Evolutionary conservation across 2,329 filamentous ascomycete species (phyloP).

Genomic region (Ophiostoma montium): DNA sequence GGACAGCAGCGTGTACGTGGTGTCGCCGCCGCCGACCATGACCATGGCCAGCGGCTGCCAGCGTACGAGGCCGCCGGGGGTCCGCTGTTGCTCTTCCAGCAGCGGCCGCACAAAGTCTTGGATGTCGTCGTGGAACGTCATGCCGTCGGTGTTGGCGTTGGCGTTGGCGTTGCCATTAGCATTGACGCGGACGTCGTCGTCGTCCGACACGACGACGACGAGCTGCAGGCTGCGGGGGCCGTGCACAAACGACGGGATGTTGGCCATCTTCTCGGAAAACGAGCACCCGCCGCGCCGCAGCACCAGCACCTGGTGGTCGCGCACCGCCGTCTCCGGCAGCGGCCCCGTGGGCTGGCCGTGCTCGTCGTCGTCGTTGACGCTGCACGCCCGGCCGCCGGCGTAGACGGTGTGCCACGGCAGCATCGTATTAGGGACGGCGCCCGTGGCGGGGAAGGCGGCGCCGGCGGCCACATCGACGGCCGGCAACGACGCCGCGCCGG

Average conservation of each 20-base stretch:
- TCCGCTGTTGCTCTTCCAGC: conserved; percentile 60
- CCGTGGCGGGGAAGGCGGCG: conserved; percentile 18
- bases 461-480: conserved; percentile 27
- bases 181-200: conserved; percentile 23
- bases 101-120: conserved; percentile 41
- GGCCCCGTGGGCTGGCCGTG: conserved; percentile 19
- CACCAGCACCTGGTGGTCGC: conserved; percentile 62
- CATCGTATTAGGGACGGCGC: conserved; percentile 24
- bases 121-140: conserved; percentile 19
- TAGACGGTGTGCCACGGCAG: conserved; percentile 60
- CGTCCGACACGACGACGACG: conserved; percentile 60
- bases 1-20: conserved; percentile 48
- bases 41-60: conserved; percentile 67
- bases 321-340: conserved; percentile 35
- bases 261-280: conserved; percentile 69
- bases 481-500: conserved; percentile 36
- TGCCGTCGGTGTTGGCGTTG: conserved; percentile 9
- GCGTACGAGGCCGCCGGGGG: conserved; percentile 52
- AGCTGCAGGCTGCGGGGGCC: conserved; percentile 51
- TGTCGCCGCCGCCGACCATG: conserved; percentile 61
- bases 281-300: conserved; percentile 71
- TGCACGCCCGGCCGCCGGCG: conserved; percentile 56
- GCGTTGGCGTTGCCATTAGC: conserved; percentile 7
- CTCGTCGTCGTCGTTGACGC: conserved; percentile 13
- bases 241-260: conserved; percentile 67